Evolutionary conservation across 2,329 filamentous ascomycete species (phyloP), one percentile per base, ranked within the genome.

Genomic region (Cytospora leucostoma): DNA sequence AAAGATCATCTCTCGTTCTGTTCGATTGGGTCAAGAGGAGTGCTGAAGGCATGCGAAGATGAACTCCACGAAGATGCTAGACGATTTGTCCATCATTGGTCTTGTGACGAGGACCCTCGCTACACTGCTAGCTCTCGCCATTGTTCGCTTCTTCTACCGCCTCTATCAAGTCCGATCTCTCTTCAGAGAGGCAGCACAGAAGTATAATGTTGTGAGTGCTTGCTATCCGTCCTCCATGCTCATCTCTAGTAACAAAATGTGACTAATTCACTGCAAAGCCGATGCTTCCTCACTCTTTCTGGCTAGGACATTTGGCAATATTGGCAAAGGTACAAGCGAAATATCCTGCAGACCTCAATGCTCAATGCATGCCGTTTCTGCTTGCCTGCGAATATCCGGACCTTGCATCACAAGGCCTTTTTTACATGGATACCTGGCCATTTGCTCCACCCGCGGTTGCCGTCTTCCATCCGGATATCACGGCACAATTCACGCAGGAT

Each of bases 371-470:
- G 33, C 65, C 70, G 13, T 59, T 65, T 12, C 57, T 71, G 19
- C 47, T 76, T 12, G 62, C 67, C 33, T 56, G 68, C 34, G 69
- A 74, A 51, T 74, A 71, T 51, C 71, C 74, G 7, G 71, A 74
- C 19, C 47, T 73, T 19, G 66, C 67, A 3, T 67, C 67, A n/a
- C 61, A 68, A 8, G 72, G 73, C 56, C 55, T 73, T 34, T 64
- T 74, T 53, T 75, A 79, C 62, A 64, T 79, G 51, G 77, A 79
- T 58, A 63, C 72, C 15, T 78, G 75, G 73, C 77, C 77, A 4
- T 66, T 78, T n/a, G 68, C 68, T 1, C 56, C 64, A 6, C 71
- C 75, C 3, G 74, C 77, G 69, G 34, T 77, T 5, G 70, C 74
- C n/a, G 70, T 79, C 34, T 70, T 70, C 59, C 68, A 77, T 57